Conservation (phyloP, 2,329 filamentous ascomycete species). For the Didymosphaeria variabile region DNA sequence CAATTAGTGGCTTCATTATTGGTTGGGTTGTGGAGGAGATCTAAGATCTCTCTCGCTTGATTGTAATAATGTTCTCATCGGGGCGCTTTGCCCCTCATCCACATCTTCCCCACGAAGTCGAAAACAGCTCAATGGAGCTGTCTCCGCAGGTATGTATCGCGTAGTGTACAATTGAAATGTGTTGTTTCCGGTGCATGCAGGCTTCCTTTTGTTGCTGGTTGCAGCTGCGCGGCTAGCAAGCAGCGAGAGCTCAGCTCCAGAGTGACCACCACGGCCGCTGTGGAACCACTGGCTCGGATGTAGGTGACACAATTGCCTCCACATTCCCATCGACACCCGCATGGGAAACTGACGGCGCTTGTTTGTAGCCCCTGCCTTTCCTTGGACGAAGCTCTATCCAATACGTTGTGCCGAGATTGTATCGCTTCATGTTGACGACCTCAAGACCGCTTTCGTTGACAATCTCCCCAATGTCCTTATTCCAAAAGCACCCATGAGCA, state of each 20-base stretch:
- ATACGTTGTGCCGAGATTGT: conserved; percentile 61
- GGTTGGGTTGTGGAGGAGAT: conserved; percentile 1
- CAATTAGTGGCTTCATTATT: background rate
- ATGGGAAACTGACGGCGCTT: conserved; percentile 7
- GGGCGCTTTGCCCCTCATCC: conserved; percentile 1
- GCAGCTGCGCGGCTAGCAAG: conserved; percentile 12
- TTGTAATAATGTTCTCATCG: conserved; percentile 7
- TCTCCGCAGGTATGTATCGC: conserved; percentile 3
- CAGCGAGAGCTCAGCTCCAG: conserved; percentile 38
- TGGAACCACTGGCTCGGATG: conserved; percentile 26
- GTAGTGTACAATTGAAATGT: conserved; percentile 5
- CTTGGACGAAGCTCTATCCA: conserved; percentile 58
- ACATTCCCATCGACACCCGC: conserved; percentile 21
- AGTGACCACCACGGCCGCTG: conserved; percentile 47
- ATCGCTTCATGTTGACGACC: conserved; percentile 55
- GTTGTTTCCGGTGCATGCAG: background rate
- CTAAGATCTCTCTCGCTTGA: conserved; percentile 10
- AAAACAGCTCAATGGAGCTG: background rate
- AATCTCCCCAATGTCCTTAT: conserved; percentile 60
- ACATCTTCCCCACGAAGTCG: background rate
- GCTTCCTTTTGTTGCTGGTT: background rate
- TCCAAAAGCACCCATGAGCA: conserved; percentile 62
- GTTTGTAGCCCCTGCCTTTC: conserved; percentile 37
- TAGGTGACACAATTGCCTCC: conserved; percentile 28
- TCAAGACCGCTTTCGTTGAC: conserved; percentile 59